Evolutionary conservation across 2,329 filamentous ascomycete species (phyloP).

Genomic region (Colletotrichum theobromicola): DNA sequence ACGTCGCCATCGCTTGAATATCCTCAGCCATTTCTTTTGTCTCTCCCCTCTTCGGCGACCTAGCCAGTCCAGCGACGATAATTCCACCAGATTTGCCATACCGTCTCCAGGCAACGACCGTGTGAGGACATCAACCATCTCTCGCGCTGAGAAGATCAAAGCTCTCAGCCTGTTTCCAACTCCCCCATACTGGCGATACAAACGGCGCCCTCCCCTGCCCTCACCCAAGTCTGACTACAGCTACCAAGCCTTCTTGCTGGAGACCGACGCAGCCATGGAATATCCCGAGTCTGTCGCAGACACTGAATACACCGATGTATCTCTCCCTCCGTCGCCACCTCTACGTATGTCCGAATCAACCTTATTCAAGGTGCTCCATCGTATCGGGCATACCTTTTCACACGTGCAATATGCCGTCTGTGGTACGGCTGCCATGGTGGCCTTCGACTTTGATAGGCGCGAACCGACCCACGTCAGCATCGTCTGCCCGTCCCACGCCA

Average conservation of each 20-base stretch:
- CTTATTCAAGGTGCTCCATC: slow-evolving; percentile 41
- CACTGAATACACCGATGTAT: background rate
- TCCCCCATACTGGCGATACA: background rate
- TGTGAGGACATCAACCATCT: background rate
- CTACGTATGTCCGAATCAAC: slow-evolving; percentile 29
- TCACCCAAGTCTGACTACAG: background rate
- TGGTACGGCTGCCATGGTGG: slow-evolving; percentile 48
- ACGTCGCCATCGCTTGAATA: background rate
- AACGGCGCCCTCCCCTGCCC: background rate
- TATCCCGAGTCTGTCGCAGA: background rate
- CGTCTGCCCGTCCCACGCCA: slow-evolving; percentile 41
- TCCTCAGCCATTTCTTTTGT: background rate
- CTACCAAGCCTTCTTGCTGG: background rate
- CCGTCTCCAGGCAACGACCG: background rate
- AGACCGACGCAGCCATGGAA: background rate
- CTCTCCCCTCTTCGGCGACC: background rate
- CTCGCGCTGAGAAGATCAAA: background rate
- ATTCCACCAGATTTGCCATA: background rate
- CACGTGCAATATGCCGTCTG: slow-evolving; percentile 52
- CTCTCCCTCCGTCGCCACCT: background rate
- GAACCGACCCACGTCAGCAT: slow-evolving; percentile 41
- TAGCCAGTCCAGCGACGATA: background rate
- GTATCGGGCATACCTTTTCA: slow-evolving; percentile 41
- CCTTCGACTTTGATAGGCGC: slow-evolving; percentile 43
- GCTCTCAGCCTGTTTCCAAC: background rate